Evolutionary conservation across 495 filamentous ascomycete species (phyloP).

Genomic region (Aspergillus hancockii): DNA sequence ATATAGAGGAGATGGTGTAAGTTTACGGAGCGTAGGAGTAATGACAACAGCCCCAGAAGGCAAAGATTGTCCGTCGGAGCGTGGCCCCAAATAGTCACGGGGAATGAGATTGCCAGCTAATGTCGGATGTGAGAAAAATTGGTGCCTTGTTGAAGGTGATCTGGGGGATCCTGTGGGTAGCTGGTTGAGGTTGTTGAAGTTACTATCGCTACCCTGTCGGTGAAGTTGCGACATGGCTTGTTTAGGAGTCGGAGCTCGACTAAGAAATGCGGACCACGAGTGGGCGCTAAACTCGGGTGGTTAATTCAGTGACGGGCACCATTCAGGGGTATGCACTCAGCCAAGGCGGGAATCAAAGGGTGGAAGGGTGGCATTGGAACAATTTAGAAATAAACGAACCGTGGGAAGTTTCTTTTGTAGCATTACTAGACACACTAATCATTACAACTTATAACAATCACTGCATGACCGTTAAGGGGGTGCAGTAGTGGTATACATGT

Average conservation of each 20-base stretch:
- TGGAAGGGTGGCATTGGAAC: too few relatives aligned
- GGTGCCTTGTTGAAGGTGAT: conserved; percentile 21
- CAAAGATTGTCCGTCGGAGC: conserved; percentile 29
- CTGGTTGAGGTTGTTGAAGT: conserved; percentile 16
- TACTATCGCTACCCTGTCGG: conserved; percentile 36
- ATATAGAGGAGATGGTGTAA: conserved; percentile 37
- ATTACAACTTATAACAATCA: too few relatives aligned
- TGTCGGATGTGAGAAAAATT: conserved; percentile 19
- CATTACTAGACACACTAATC: too few relatives aligned
- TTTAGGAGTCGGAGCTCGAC: conserved; percentile 29
- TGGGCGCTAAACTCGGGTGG: conserved; percentile 19
- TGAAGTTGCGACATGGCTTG: conserved; percentile 45
- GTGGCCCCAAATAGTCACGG: conserved; percentile 34
- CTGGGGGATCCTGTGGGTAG: conserved; percentile 9
- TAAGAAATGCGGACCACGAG: conserved; percentile 16
- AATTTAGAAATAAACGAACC: background rate
- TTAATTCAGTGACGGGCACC: conserved; percentile 15
- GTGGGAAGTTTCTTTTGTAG: too few relatives aligned
- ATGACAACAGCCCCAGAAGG: conserved; percentile 25
- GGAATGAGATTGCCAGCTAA: conserved; percentile 27
- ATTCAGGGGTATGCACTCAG: conserved; percentile 16
- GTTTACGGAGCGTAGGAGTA: conserved; percentile 33
- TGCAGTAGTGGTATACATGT: too few relatives aligned
- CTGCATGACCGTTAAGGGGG: too few relatives aligned
- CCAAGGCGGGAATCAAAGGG: too few relatives aligned